These are phyloP conservation scores for Cajanus cajan DNA, from an alignment of 306 rosid genomes.

Conservation along the genomic window DNA sequence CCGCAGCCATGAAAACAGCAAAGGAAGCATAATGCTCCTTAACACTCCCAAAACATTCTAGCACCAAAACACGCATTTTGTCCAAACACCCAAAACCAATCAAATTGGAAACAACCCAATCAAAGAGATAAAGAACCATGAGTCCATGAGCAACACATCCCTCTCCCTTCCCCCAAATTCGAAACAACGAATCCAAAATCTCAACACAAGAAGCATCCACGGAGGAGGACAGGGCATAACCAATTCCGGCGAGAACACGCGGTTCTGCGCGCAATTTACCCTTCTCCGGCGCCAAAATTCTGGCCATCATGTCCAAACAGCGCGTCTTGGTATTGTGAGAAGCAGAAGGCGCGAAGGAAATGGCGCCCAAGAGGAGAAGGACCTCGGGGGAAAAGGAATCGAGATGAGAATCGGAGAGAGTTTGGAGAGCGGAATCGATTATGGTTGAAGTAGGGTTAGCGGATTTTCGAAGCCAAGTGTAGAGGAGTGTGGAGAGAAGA, in stretches of 20 bases:
- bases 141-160: slow-evolving; percentile 59
- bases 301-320: slow-evolving; percentile 55
- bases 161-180: slow-evolving; percentile 58
- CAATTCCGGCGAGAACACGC: slow-evolving; percentile 75
- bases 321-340: slow-evolving; percentile 49
- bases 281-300: slow-evolving; percentile 47
- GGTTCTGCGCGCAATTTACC: slow-evolving; percentile 48
- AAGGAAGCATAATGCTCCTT: slow-evolving; percentile 53
- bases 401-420: slow-evolving; percentile 32
- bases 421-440: slow-evolving; percentile 49
- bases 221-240: slow-evolving; percentile 79
- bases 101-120: slow-evolving; percentile 69
- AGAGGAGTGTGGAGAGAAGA: slow-evolving; percentile 61
- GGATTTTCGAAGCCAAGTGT: slow-evolving; percentile 77
- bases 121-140: slow-evolving; percentile 74
- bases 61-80: slow-evolving; percentile 36
- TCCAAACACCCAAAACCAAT: slow-evolving; percentile 46
- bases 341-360: slow-evolving; percentile 52
- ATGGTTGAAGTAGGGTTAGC: slow-evolving; percentile 50
- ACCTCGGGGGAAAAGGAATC: slow-evolving; percentile 46
- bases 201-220: slow-evolving; percentile 42
- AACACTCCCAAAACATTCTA: slow-evolving; percentile 42
- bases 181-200: slow-evolving; percentile 58
- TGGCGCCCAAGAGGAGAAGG: slow-evolving; percentile 61
- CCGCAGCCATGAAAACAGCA: slow-evolving; percentile 73